phyloP scores from a whole-genome alignment of 2,329 filamentous ascomycete species.

The Calonectria ilicicola region DNA sequence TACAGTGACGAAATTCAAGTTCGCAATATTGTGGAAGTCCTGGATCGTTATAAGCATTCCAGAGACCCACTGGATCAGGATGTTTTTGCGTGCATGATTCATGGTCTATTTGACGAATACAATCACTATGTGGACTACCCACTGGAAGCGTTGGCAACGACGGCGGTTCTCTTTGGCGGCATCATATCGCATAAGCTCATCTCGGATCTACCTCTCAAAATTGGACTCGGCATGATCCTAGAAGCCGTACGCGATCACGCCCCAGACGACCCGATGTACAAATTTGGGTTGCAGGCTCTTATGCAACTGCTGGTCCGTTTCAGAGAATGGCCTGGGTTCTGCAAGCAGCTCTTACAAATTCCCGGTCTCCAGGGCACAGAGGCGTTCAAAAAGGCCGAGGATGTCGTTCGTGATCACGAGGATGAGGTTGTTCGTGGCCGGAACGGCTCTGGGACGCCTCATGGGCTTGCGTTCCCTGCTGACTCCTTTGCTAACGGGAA shows the following conservation, averaged over 20 bases:
- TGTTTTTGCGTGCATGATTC: constrained; percentile 98
- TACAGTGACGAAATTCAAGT: constrained; percentile 92
- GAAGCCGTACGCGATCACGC: constrained; percentile 90
- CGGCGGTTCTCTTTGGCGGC: constrained; percentile 94
- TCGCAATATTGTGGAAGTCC: constrained; percentile 83
- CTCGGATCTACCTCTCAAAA: constrained; percentile 88
- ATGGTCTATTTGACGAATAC: constrained; percentile 97
- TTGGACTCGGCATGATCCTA: constrained; percentile 97
- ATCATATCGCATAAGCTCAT: constrained; percentile 96
- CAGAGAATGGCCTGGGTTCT: constrained; percentile 95
- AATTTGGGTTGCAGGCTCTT: constrained; percentile 95
- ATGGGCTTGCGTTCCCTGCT: constrained; percentile 51
- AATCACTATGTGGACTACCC: constrained; percentile 96
- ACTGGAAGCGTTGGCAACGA: constrained; percentile 94
- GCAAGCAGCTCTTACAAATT: constrained; percentile 84
- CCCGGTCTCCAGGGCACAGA: constrained; percentile 86
- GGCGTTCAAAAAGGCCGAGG: constrained; percentile 84
- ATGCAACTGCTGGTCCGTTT: constrained; percentile 88
- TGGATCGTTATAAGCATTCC: constrained; percentile 90
- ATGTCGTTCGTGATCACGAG: constrained; percentile 78
- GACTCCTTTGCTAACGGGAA: constrained; percentile 77
- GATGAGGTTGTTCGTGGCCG: constrained; percentile 69
- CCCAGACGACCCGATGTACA: constrained; percentile 93
- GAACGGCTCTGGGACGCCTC: constrained; percentile 60
- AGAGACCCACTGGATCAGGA: constrained; percentile 88